Evolutionary conservation across 2,329 filamentous ascomycete species (phyloP), one percentile per base, ranked within the genome.

Genomic region (Fusarium avenaceum): DNA sequence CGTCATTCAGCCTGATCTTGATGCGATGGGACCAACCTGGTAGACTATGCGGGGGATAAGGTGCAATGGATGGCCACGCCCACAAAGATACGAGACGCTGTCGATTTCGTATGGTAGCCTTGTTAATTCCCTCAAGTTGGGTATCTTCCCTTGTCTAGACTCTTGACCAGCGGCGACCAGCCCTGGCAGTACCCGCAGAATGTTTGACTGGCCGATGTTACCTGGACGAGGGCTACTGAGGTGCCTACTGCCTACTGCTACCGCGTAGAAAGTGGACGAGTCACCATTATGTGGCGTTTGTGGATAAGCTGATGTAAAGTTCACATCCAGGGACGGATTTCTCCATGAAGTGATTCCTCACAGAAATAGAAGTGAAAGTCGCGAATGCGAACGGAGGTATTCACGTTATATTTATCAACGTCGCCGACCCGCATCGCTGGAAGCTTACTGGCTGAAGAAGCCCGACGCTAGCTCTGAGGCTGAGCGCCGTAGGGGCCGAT

Each of bases 1-100:
- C 57, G 39, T 38, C 38, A 55, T 69, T 58, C 61, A 69, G 56
- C 52, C 65, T 52, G 65, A 69, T 69, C 32, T 66, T 62, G 61
- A 24, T 62, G 45, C 35, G 28, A 59, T 22, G 59, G 43, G 22
- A 43, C 49, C 9, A 19, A 43, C 55, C 9, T 47, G 39, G 40
- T 32, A 26, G 26, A 10, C 9, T 26, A 50, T 58, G 65, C 63
- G 50, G 65, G 61, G 62, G 57, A 69, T 32, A 49, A 46, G 43
- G 30, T 55, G 49, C 35, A 52, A 24, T 40, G 51, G 48, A 55
- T 46, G 51, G 54, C 7, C 35, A 38, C 9, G 15, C 22, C 30
- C 33, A 40, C 49, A 63, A 47, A 65, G 52, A 69, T 69, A 69
- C 61, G 65, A 69, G 50, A 49, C 55, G 55, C 60, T 50, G 46